Evolutionary conservation across 2,329 filamentous ascomycete species (phyloP).

Genomic region (Aspergillus transmontanensis): DNA sequence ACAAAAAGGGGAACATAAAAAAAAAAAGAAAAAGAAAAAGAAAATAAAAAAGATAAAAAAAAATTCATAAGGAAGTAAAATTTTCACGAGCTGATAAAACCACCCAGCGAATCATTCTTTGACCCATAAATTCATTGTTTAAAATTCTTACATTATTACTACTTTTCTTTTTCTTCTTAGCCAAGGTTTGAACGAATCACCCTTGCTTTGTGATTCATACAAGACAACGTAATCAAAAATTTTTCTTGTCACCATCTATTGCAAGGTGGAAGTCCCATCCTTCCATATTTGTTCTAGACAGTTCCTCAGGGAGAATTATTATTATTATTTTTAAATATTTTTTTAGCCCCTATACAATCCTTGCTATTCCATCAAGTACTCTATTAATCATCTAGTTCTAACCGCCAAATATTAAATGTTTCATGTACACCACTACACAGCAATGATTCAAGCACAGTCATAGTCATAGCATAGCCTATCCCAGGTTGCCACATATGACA

Average conservation of each 20-base stretch:
- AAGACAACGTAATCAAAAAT: not conserved
- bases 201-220: constrained; percentile 1
- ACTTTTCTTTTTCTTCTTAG: not conserved
- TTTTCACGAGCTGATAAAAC: not conserved
- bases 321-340: not conserved
- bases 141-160: not conserved
- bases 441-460: not conserved
- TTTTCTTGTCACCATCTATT: not conserved
- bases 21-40: not conserved
- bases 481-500: not conserved
- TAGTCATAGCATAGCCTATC: not conserved
- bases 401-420: not conserved
- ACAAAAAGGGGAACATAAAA: constrained; percentile 6
- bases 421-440: too few species aligned
- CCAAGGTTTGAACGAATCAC: not conserved
- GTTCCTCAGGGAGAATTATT: not conserved
- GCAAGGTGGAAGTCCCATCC: not conserved
- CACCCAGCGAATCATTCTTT: not conserved
- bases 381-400: not conserved
- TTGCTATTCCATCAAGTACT: not conserved
- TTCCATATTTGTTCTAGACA: not conserved
- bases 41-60: not conserved
- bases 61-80: not conserved
- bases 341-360: too few species aligned
- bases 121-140: not conserved